phyloP scores from a whole-genome alignment of 2,329 filamentous ascomycete species.

The Fusarium protoensiforme region DNA sequence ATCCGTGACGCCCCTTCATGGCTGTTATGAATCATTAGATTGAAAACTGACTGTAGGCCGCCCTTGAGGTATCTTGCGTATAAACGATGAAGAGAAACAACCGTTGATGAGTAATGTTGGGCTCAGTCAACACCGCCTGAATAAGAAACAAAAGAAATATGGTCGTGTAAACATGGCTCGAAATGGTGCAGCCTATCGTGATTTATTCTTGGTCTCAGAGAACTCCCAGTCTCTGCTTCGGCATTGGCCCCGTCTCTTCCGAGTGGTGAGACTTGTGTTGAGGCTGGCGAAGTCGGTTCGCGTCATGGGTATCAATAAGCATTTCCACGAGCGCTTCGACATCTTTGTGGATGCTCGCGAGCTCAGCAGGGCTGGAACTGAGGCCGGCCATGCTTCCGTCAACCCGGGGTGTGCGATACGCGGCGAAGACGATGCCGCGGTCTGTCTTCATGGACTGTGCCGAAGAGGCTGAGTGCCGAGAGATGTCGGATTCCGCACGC shows the following conservation, averaged over 20 bases:
- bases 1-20: slow-evolving; percentile 41
- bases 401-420: slow-evolving; percentile 60
- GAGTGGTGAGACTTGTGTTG: slow-evolving; percentile 38
- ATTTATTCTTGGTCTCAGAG: not conserved
- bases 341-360: slow-evolving; percentile 59
- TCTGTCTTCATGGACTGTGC: slow-evolving; percentile 49
- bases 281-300: slow-evolving; percentile 49
- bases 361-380: slow-evolving; percentile 52
- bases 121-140: not conserved
- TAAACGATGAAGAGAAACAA: slow-evolving; percentile 27
- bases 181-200: not conserved
- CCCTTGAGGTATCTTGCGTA: slow-evolving; percentile 46
- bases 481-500: slow-evolving; percentile 38
- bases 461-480: slow-evolving; percentile 40
- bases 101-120: not conserved
- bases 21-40: slow-evolving; percentile 39
- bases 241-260: slow-evolving; percentile 55
- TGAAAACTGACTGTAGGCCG: slow-evolving; percentile 34
- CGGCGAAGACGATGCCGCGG: slow-evolving; percentile 67
- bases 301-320: slow-evolving; percentile 61
- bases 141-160: slow-evolving; percentile 16
- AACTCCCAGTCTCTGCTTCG: slow-evolving; percentile 35
- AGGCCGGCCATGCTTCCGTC: slow-evolving; percentile 51
- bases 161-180: slow-evolving; percentile 16
- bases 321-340: slow-evolving; percentile 65